Evolutionary conservation across 1,284 basidiomycete species (phyloP).

Genomic region (Cryptococcus amylolentus): DNA sequence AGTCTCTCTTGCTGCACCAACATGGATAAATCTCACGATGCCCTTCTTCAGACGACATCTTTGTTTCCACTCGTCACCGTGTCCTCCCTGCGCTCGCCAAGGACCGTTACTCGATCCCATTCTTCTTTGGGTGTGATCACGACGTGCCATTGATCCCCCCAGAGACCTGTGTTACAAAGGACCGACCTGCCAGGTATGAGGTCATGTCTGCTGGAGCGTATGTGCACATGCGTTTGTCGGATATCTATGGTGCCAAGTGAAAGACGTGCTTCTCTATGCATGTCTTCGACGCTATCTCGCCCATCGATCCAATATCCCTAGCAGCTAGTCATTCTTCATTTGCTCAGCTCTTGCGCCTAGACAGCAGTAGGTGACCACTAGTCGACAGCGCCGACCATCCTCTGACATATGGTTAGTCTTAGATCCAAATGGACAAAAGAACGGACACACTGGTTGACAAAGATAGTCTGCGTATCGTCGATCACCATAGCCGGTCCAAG

Average conservation of each 20-base stretch:
- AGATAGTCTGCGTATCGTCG: conserved; percentile 43
- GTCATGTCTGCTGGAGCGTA: conserved; percentile 50
- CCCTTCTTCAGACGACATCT: conserved; percentile 65
- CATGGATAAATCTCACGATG: neutral
- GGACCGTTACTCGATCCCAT: conserved; percentile 76
- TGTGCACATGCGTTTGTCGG: conserved; percentile 46
- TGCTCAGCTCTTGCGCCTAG: conserved; percentile 38
- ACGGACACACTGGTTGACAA: conserved; percentile 51
- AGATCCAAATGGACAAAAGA: conserved; percentile 1
- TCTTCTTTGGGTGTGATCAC: conserved; percentile 49
- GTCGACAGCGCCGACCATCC: conserved; percentile 11
- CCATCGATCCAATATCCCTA: neutral
- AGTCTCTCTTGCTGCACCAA: neutral
- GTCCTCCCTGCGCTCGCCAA: conserved; percentile 67
- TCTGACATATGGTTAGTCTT: neutral
- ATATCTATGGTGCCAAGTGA: conserved; percentile 34
- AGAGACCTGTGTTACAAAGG: conserved; percentile 62
- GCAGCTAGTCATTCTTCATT: neutral
- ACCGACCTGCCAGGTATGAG: conserved; percentile 64
- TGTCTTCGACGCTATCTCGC: neutral
- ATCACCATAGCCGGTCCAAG: conserved; percentile 41
- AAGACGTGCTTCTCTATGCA: neutral
- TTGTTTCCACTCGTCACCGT: conserved; percentile 79
- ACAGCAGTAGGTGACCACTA: conserved; percentile 10
- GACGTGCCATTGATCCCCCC: conserved; percentile 54